Percentiles rank a stretch among this genome's conserved stretches.
These are phyloP conservation scores for Teratosphaeria epicoccoides DNA, from an alignment of 2,329 filamentous ascomycete species.

Conservation along the genomic window DNA sequence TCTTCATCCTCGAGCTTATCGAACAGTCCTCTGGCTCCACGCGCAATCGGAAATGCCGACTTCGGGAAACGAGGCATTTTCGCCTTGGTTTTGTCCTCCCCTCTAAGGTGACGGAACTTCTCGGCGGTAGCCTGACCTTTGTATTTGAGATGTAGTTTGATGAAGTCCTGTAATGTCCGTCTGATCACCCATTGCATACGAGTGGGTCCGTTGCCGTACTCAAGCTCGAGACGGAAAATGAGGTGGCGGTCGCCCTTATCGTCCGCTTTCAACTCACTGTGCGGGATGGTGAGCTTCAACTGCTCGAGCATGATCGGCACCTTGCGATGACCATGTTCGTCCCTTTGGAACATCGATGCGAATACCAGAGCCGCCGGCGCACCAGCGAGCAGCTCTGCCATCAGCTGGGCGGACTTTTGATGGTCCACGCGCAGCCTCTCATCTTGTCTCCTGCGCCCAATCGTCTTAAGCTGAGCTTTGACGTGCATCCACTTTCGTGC, in stretches of 20 bases:
- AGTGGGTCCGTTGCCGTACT: conserved; percentile 91
- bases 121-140: conserved; percentile 77
- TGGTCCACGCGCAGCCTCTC: conserved; percentile 80
- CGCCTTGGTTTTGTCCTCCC: conserved; percentile 54
- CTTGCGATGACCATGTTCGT: conserved; percentile 88
- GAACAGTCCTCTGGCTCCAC: conserved; percentile 49
- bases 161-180: conserved; percentile 77
- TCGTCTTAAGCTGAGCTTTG: conserved; percentile 75
- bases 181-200: conserved; percentile 95
- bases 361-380: conserved; percentile 88
- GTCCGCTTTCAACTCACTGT: conserved; percentile 61
- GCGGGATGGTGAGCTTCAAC: conserved; percentile 75
- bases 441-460: conserved; percentile 70
- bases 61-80: conserved; percentile 85
- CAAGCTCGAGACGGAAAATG: conserved; percentile 81
- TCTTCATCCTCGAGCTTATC: conserved; percentile 68
- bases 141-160: conserved; percentile 88
- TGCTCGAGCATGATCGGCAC: conserved; percentile 94
- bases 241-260: conserved; percentile 56
- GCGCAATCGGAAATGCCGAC: conserved; percentile 79
- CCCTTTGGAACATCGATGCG: conserved; percentile 94
- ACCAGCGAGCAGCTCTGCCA: conserved; percentile 87
- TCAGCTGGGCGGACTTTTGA: conserved; percentile 87
- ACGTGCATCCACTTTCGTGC: conserved; percentile 87
- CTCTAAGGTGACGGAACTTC: conserved; percentile 62